phyloP scores from a whole-genome alignment of 768 basidiomycete genomes.

The Hemileccinum rubropunctum region DNA sequence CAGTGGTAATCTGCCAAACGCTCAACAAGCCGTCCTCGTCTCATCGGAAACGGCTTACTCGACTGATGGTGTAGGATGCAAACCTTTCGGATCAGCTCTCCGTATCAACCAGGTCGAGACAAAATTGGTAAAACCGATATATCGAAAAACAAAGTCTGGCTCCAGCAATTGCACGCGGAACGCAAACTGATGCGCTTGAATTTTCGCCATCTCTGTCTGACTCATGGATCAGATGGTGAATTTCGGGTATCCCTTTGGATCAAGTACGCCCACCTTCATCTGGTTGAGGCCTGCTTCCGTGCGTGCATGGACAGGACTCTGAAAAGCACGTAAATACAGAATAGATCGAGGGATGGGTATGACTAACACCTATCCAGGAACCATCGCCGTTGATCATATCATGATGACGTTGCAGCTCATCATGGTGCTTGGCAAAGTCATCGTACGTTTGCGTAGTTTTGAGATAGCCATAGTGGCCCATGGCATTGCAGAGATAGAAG shows the following conservation, averaged over 20 bases:
- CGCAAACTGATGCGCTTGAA: slow-evolving; percentile 71
- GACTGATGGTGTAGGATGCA: slow-evolving; percentile 67
- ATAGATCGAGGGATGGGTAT: background rate
- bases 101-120: slow-evolving; percentile 93
- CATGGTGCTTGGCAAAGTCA: slow-evolving; percentile 68
- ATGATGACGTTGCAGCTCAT: slow-evolving; percentile 74
- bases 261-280: slow-evolving; percentile 54
- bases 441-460: slow-evolving; percentile 76
- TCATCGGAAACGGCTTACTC: slow-evolving; percentile 46
- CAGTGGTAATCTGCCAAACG: slow-evolving; percentile 67
- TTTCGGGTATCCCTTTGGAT: background rate
- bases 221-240: slow-evolving; percentile 2
- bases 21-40: slow-evolving; percentile 1
- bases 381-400: slow-evolving; percentile 74
- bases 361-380: slow-evolving; percentile 78
- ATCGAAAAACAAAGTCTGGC: slow-evolving; percentile 76
- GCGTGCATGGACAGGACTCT: slow-evolving; percentile 74
- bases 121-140: slow-evolving; percentile 83
- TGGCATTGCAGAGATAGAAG: slow-evolving; percentile 85
- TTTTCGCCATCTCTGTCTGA: slow-evolving; percentile 66
- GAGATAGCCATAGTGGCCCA: slow-evolving; percentile 86
- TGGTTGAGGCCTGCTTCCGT: slow-evolving; percentile 75
- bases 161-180: slow-evolving; percentile 86
- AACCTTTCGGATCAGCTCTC: slow-evolving; percentile 76
- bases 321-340: slow-evolving; percentile 1